These are phyloP conservation scores for Pelargonium fulgidum DNA, from an alignment of 441 rosid species.

Conservation along the genomic window DNA sequence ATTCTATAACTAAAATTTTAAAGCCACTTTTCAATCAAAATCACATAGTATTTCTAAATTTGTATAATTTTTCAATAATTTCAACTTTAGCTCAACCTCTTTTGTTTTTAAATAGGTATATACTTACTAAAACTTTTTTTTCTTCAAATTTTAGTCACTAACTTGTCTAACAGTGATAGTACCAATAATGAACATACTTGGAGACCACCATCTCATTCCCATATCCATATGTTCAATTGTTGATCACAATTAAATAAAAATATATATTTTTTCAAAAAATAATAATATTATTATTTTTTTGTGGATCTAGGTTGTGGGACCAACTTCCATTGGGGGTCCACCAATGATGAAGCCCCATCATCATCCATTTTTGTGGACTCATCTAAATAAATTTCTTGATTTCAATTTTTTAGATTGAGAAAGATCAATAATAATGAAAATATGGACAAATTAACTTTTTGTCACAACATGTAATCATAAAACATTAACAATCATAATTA, in stretches of 20 bases:
- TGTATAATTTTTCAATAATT: no score
- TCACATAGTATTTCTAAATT: no score
- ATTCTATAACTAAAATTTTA: no score
- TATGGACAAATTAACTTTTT: slow-evolving; percentile 37
- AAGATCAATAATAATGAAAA: slow-evolving; percentile 32
- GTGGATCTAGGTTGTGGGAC: slow-evolving; percentile 19
- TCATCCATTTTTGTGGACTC: slow-evolving; percentile 15
- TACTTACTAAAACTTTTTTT: no score
- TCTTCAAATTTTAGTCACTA: neutral
- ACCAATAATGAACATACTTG: slow-evolving; percentile 15
- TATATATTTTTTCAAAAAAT: no score
- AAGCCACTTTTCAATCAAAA: no score
- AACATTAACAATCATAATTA: neutral
- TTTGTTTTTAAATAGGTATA: no score
- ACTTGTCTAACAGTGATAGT: slow-evolving; percentile 4
- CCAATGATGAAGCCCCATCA: slow-evolving; percentile 33
- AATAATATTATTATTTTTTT: slow-evolving; percentile 9
- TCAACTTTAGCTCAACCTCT: no score
- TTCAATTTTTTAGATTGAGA: slow-evolving; percentile 18
- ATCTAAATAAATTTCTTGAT: slow-evolving; percentile 23
- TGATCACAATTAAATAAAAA: slow-evolving; percentile 26
- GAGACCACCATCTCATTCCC: neutral
- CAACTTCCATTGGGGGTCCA: slow-evolving; percentile 27
- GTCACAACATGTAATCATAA: slow-evolving; percentile 25
- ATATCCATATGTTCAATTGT: slow-evolving; percentile 23